phyloP scores from a whole-genome alignment of 192 early-diverging fungal species.

The Coemansia sp. region DNA sequence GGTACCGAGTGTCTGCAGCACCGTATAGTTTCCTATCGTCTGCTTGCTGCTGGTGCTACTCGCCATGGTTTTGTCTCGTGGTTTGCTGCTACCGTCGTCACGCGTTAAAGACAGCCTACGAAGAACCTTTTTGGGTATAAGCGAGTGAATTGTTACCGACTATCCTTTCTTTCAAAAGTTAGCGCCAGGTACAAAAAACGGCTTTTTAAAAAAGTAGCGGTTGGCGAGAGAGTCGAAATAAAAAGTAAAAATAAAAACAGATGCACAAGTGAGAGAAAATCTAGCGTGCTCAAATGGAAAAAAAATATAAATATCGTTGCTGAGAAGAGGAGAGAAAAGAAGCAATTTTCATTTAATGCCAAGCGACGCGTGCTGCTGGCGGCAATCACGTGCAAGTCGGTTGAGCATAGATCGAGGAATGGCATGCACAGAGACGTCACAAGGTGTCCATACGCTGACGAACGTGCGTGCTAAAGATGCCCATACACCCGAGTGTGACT shows the following conservation, averaged over 20 bases:
- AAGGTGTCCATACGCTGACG: neutral
- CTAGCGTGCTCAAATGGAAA: neutral
- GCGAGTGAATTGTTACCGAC: conserved; percentile 31
- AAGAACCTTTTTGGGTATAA: conserved; percentile 47
- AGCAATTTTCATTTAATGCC: neutral
- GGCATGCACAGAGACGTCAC: neutral
- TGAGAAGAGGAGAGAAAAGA: neutral
- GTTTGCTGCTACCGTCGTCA: conserved; percentile 26
- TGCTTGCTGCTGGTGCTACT: conserved; percentile 23
- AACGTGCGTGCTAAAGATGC: no score
- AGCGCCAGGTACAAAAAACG: neutral
- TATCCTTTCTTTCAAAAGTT: neutral
- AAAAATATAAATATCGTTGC: conserved; percentile 1
- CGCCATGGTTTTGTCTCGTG: conserved; percentile 29
- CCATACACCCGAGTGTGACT: neutral
- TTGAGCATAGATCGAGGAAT: neutral
- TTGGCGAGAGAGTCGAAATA: neutral
- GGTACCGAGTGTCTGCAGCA: conserved; percentile 92
- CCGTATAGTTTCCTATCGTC: conserved; percentile 88
- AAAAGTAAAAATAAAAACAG: neutral
- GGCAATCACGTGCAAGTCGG: conserved; percentile 3
- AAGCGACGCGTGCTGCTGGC: neutral
- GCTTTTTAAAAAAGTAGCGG: neutral
- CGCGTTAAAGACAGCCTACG: conserved; percentile 38
- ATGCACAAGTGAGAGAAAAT: conserved; percentile 5